Evolutionary conservation across 1,139 yeast species (phyloP), one percentile per base, ranked within the genome.

Genomic region (Geotrichum klebahnii): DNA sequence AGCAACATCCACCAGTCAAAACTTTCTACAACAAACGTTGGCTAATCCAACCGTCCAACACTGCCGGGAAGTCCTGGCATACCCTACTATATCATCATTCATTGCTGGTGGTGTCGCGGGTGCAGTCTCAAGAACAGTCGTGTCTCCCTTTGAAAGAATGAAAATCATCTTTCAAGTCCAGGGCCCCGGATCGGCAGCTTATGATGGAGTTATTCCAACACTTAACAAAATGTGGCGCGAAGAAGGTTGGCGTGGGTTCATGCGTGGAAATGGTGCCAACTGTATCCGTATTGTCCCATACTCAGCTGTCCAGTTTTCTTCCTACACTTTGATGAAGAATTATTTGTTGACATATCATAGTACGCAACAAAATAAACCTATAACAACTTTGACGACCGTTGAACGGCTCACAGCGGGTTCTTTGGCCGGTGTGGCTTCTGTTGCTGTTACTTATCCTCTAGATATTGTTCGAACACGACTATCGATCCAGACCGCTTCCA

Each of bases 111-210:
- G 89, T 3, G 70, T 84, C 4, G 97, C 97, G 0, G 98, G 97
- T 4, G 96, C 96, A 0, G 80, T 89, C 1, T 85, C 95, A 0
- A 73, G 98, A 50, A 92, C 98, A 0, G 90, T 84, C 1, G 97
- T 90, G 5, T 86, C 96, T 3, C 98, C 98, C 0, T 81, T 92
- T 67, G 98, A 92, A 66, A 74, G 98, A 58, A 95, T 95, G 60
- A 92, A 92, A 68, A 94, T 92, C 57, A 68, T 92, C 38, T 79
- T 89, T 59, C 98, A 92, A 67, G 80, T 92, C 37, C 97, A 92
- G 67, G 90, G 90, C 1, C 84, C 85, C 1, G 85, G 84, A 63
- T 75, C 6, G 14, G 75, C 78, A 20, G 54, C 59, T 23, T 82
- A 84, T 59, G 72, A 73, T 32, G 96, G 97, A 1, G 81, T 90